Base-by-base conservation (phyloP, 306 rosid genomes). In the Psophocarpus tetragonolobus region DNA sequence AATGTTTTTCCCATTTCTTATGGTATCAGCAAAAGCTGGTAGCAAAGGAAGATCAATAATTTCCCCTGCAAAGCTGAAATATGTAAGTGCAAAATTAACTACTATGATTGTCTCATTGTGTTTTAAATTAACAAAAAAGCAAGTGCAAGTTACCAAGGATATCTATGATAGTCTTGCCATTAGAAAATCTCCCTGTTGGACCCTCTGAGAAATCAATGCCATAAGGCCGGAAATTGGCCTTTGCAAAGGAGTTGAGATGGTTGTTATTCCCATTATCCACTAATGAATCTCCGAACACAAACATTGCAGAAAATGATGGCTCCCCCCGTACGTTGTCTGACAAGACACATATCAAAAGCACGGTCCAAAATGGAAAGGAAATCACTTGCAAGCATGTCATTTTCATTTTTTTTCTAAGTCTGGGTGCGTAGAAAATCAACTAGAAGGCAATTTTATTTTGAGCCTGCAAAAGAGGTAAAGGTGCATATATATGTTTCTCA, bases 221-320 rank as follows among this genome's bases (percentile, higher is more conserved):
- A 62, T 83, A 83, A 68, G 89, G 87, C 1, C 0, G 8, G 42
- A 5, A 83, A 56, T 83, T 83, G 39, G 83, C 83, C 53, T 54
- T 83, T 24, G 85, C 89, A 0, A 80, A 14, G 64, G 89, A 36
- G 50, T 15, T 27, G 68, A 86, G 79, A 33, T 13, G 3, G 60
- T 86, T 83, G 75, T 86, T 86, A 18, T 80, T 83, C 24, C 83
- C 87, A 60, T 30, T 20, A 63, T 86, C 87, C 15, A 76, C 57
- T 6, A 86, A n/a, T 8, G 83, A 86, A 76, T 86, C 85, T 41
- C 87, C 85, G 39, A 86, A 86, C 44, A 86, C 89, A 83, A 73
- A 83, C 77, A 83, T 77, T 13, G 85, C 79, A 5, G 87, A 29
- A 71, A 73, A 77, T 3, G 39, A 56, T 68, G 67, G 76, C 1